Conservation (phyloP, 495 filamentous ascomycete species). For the Aspergillus coremiiformis region DNA sequence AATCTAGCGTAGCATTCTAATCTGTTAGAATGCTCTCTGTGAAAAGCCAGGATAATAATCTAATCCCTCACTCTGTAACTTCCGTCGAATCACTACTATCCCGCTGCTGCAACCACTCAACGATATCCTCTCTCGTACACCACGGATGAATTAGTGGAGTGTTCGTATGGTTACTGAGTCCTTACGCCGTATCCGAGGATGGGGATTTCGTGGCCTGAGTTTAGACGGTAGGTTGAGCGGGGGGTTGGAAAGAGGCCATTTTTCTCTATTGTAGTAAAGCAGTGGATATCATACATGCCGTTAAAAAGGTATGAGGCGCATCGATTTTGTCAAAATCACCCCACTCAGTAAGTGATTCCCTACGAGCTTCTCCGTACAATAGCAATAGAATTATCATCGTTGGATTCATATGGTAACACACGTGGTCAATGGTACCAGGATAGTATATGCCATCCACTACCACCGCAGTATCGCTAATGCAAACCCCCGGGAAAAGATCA, state of each 20-base stretch:
- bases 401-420: slow-evolving; percentile 1
- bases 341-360: not conserved
- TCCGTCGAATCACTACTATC: slow-evolving; percentile 73
- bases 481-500: not conserved
- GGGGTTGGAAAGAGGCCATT: slow-evolving; percentile 24
- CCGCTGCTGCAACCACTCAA: slow-evolving; percentile 61
- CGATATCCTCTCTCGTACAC: slow-evolving; percentile 66
- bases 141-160: slow-evolving; percentile 79
- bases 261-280: not conserved
- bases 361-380: not conserved
- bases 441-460: not conserved
- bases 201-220: slow-evolving; percentile 74
- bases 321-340: not conserved
- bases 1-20: slow-evolving; percentile 55
- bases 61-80: slow-evolving; percentile 57
- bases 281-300: not conserved
- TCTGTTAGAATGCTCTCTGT: slow-evolving; percentile 54
- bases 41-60: slow-evolving; percentile 25
- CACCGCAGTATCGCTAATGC: slow-evolving; percentile 5
- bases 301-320: not conserved
- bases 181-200: slow-evolving; percentile 67
- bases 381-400: slow-evolving; percentile 2
- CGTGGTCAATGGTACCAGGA: slow-evolving; percentile 3
- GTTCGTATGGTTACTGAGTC: not conserved
- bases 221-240: slow-evolving; percentile 40